Base-by-base conservation (phyloP, 2,329 filamentous ascomycete genomes). In the Talaromyces pinophilus region DNA sequence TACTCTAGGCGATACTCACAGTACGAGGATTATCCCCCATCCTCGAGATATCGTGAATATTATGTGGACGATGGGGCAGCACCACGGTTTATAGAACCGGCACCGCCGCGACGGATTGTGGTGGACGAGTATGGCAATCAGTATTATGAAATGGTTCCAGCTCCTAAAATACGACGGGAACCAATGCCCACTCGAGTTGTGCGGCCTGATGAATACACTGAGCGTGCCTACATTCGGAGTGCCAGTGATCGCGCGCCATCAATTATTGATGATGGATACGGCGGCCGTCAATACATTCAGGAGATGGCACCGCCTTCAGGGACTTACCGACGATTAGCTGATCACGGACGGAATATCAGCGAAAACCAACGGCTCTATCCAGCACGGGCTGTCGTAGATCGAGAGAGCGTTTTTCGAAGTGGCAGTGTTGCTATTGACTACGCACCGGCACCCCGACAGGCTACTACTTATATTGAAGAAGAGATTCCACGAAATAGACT, bases 41-140 rank as follows among this genome's bases (percentile, higher is more conserved):
- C 74, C 5, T 74, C 78, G 11, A 70, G 74, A 22, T 77, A 78
- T 64, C 78, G 76, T 22, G 79, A 80, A 59, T 68, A 76, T n/a
- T 82, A 81, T 67, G 77, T 78, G 50, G 78, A 80, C 61, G 77
- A 77, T 44, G 73, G 74, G 33, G 80, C 84, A 38, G 80, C 82
- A 40, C 74, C 76, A 50, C 82, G 81, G 46, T 72, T 76, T 63
- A 83, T 86, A 80, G 82, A 82, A 60, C 82, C 86, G 6, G 82
- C 86, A 6, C 84, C 86, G 19, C 81, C 86, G 55, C 82, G 88
- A 64, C 87, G 89, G 68, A 90, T 97, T 69, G 84, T 96, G 40
- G 83, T 96, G 64, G 93, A 97, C 78, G 88, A 91, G 68, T 92
- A 89, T 77, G 93, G 93, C 48, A 91, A 92, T 75, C 88, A 92